These are phyloP conservation scores for Camelina sativa DNA, from an alignment of 345 rosid genomes.

Conservation along the genomic window DNA sequence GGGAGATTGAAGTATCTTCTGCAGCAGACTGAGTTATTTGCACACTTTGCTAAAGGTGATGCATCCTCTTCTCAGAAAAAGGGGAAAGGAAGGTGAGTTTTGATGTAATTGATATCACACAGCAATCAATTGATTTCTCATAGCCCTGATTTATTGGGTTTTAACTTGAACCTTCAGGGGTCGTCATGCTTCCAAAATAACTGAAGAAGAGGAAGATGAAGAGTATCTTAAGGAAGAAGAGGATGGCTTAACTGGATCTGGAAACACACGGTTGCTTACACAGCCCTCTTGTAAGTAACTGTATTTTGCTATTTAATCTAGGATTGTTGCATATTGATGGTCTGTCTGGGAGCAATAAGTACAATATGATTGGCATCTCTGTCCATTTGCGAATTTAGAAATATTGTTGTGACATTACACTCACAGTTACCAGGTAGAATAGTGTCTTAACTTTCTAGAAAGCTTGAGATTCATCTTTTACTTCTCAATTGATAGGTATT, in stretches of 20 bases:
- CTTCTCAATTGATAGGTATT: slow-evolving; percentile 60
- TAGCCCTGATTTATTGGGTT: slow-evolving; percentile 2
- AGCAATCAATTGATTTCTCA: no score
- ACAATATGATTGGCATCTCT: slow-evolving; percentile 2
- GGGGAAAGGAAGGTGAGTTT: slow-evolving; percentile 79
- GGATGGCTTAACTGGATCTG: slow-evolving; percentile 75
- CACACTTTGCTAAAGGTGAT: slow-evolving; percentile 93
- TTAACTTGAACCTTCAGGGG: slow-evolving; percentile 58
- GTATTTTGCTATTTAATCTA: background rate
- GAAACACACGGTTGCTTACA: slow-evolving; percentile 84
- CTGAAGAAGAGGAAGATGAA: slow-evolving; percentile 99
- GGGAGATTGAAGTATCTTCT: slow-evolving; percentile 91
- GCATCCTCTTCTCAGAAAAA: slow-evolving; percentile 74
- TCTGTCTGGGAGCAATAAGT: slow-evolving; percentile 5
- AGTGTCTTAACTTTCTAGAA: background rate
- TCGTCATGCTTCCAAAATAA: slow-evolving; percentile 94
- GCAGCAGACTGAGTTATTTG: slow-evolving; percentile 97
- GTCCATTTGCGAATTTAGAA: slow-evolving; percentile 2
- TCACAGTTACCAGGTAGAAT: slow-evolving; percentile 10
- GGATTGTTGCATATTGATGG: slow-evolving; percentile 14
- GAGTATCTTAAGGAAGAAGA: slow-evolving; percentile 96
- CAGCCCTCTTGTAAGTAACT: slow-evolving; percentile 88
- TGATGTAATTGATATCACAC: background rate
- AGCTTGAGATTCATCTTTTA: slow-evolving; percentile 7
- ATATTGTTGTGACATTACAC: slow-evolving; percentile 4